A percentile compares a stretch with the other conserved stretches of the same genome.
phyloP scores from a whole-genome alignment of 352 stramenopile genomes.

The Phytophthora idaei region DNA sequence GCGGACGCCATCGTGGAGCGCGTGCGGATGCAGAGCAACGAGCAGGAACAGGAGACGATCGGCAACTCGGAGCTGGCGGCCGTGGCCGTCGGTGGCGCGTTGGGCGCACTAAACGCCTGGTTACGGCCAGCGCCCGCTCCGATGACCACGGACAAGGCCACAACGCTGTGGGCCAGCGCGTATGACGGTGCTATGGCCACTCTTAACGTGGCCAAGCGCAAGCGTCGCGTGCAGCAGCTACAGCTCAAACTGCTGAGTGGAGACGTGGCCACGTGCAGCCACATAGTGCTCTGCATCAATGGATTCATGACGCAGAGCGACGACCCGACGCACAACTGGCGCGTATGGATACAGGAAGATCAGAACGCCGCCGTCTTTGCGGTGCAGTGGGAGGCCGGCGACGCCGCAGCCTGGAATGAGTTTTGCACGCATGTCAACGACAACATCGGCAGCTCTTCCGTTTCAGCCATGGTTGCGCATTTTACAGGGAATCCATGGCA shows the following conservation, averaged over 20 bases:
- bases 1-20: conserved; percentile 48
- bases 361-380: conserved; percentile 57
- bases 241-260: conserved; percentile 67
- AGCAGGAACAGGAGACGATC: conserved; percentile 52
- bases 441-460: conserved; percentile 52
- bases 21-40: conserved; percentile 58
- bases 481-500: conserved; percentile 87
- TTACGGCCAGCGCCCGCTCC: conserved; percentile 37
- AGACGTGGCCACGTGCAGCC: conserved; percentile 56
- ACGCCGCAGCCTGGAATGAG: conserved; percentile 73
- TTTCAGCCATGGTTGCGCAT: conserved; percentile 67
- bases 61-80: conserved; percentile 65
- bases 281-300: conserved; percentile 84
- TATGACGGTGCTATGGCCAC: conserved; percentile 78
- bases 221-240: conserved; percentile 71
- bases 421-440: conserved; percentile 82
- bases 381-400: conserved; percentile 82
- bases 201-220: conserved; percentile 71
- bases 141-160: conserved; percentile 3
- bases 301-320: conserved; percentile 87
- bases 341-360: conserved; percentile 45
- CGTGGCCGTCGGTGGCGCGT: conserved; percentile 59
- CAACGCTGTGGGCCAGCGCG: conserved; percentile 70
- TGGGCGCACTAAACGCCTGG: conserved; percentile 78
- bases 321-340: conserved; percentile 72